phyloP scores from a whole-genome alignment of 768 basidiomycete genomes.

The Tricholoma hemisulphureum region DNA sequence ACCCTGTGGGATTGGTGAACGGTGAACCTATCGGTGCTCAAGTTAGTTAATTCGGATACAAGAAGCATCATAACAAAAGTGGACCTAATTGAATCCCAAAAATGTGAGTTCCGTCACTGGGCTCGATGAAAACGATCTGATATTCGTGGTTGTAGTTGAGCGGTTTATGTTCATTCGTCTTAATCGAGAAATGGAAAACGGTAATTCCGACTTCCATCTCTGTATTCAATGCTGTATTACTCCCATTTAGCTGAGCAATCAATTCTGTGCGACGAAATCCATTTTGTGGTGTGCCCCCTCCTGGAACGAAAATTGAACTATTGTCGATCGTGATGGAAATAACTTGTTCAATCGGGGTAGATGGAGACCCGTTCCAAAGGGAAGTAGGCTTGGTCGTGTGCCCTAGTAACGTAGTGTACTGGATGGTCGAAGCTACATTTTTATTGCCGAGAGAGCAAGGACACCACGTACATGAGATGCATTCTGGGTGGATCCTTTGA shows the following conservation, averaged over 20 bases:
- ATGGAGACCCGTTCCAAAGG: slow-evolving; percentile 40
- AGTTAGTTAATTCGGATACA: not conserved
- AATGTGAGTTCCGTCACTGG: slow-evolving; percentile 56
- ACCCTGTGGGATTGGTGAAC: slow-evolving; percentile 51
- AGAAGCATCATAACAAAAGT: not conserved
- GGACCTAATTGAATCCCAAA: slow-evolving; percentile 57
- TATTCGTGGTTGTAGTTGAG: slow-evolving; percentile 60
- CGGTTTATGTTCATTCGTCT: slow-evolving; percentile 36
- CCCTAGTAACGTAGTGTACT: slow-evolving; percentile 48
- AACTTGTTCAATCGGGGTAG: slow-evolving; percentile 43
- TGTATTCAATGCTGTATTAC: slow-evolving; percentile 32
- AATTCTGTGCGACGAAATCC: slow-evolving; percentile 62
- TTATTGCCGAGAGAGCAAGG: not conserved
- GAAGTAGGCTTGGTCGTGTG: slow-evolving; percentile 41
- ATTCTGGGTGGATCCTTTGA: slow-evolving; percentile 49
- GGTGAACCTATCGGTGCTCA: slow-evolving; percentile 46
- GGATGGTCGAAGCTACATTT: not conserved
- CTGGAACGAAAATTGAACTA: slow-evolving; percentile 55
- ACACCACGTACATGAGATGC: slow-evolving; percentile 47
- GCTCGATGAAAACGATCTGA: slow-evolving; percentile 63
- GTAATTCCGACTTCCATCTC: slow-evolving; percentile 39
- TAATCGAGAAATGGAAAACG: slow-evolving; percentile 37
- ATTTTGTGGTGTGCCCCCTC: slow-evolving; percentile 44
- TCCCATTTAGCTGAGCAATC: slow-evolving; percentile 45
- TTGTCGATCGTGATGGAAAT: slow-evolving; percentile 56